Evolutionary conservation across 73 alveolate genomes (phyloP), one percentile per base, ranked within the genome.

Genomic region (Paramecium caudatum): DNA sequence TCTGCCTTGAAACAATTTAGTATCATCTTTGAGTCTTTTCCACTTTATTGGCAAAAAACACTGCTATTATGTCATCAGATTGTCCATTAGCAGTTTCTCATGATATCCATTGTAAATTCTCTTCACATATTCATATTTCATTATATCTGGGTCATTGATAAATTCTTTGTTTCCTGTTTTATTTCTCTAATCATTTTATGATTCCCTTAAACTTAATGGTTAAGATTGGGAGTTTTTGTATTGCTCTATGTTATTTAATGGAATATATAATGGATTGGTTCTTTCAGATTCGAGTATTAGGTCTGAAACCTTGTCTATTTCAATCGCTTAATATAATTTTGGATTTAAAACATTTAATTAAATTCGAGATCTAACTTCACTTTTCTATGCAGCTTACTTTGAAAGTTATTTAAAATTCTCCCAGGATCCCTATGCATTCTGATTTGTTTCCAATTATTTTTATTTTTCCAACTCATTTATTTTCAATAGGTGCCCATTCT

Each of bases 11-110:
- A 55, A 55, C 30, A 55, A 21, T 55, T 55, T 55, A 27, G 80
- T 55, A 55, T 55, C 80, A 55, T 55, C 80, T 55, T 55, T 55
- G 1, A 55, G 45, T 55, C 80, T 55, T 55, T 55, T 55, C 80
- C 80, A 55, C 30, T 55, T 55, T 23, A 55, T 23, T 4, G 80
- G 80, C 5, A 55, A 5, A 10, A 55, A 55, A 55, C 80, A 55
- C 30, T 55, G 30, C 8, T 55, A 37, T 55, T 55, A 27, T 27
- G 80, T 55, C 80, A 55, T 55, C 5, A 55, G 17, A 33, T 65
- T 65, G 15, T 65, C 83, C 49, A 33, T 33, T 6, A 65, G 13
- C 37, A 65, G 34, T 36, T 36, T 65, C 8, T 65, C 49, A 33
- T 65, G 49, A 65, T 33, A 65, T 32, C 83, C 83, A 33, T 65